phyloP scores from a whole-genome alignment of 495 filamentous ascomycete genomes.

The Aspergillus haitiensis region DNA sequence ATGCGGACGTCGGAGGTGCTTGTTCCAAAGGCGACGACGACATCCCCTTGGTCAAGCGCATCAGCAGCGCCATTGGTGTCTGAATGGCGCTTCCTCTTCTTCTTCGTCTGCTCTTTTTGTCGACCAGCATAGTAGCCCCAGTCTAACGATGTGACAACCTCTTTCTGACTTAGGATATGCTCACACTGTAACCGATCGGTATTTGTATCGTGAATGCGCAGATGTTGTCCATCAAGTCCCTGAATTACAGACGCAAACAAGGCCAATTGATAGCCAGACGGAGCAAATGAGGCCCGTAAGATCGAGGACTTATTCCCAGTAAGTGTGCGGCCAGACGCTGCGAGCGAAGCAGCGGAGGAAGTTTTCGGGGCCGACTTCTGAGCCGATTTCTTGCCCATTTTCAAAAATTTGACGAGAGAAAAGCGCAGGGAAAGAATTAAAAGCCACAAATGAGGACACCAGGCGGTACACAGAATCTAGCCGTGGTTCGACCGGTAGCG shows the following conservation, averaged over 20 bases:
- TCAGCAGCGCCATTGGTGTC: constrained; percentile 44
- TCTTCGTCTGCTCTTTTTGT: constrained; percentile 48
- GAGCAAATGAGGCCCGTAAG: constrained; percentile 54
- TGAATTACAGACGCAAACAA: constrained; percentile 62
- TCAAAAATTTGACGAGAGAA: constrained; percentile 20
- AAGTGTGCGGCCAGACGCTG: constrained; percentile 37
- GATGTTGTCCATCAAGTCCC: constrained; percentile 57
- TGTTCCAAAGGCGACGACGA: constrained; percentile 56
- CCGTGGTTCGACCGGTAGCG: constrained; percentile 21
- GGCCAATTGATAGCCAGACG: constrained; percentile 55
- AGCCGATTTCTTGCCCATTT: constrained; percentile 55
- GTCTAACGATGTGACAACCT: constrained; percentile 55
- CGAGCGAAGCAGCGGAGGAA: constrained; percentile 49
- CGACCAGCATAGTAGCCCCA: constrained; percentile 52
- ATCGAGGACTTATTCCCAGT: constrained; percentile 51
- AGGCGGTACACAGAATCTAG: constrained; percentile 11
- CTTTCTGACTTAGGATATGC: constrained; percentile 51
- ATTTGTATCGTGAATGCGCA: constrained; percentile 59
- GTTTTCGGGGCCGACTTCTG: constrained; percentile 47
- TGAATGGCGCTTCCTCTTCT: constrained; percentile 56
- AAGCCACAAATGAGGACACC: constrained; percentile 7
- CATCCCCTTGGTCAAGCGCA: constrained; percentile 41
- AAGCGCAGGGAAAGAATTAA: constrained; percentile 7
- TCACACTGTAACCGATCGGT: constrained; percentile 60
- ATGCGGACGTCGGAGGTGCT: constrained; percentile 55